Conservation (phyloP, 768 basidiomycete species). For the Mycena sanguinolenta region DNA sequence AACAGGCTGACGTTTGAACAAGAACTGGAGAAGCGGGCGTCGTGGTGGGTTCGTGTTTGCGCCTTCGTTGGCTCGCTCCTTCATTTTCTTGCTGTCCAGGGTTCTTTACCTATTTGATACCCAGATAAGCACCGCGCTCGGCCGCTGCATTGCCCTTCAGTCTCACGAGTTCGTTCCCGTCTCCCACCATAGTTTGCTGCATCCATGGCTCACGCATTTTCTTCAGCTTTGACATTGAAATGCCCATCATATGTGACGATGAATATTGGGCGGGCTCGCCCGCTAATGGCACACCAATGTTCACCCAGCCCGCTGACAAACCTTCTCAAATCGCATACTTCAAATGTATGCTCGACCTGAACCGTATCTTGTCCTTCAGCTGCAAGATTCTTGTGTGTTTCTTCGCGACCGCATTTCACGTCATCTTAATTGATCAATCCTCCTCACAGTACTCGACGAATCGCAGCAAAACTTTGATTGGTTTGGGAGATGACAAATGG, state of each 20-base stretch:
- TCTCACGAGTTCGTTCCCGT: slow-evolving; percentile 26
- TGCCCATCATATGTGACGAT: slow-evolving; percentile 48
- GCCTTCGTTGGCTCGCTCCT: neutral
- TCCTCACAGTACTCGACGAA: slow-evolving; percentile 72
- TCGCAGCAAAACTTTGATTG: slow-evolving; percentile 58
- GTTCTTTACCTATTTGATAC: slow-evolving; percentile 5
- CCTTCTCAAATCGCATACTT: slow-evolving; percentile 57
- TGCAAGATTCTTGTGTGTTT: slow-evolving; percentile 42
- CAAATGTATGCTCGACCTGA: slow-evolving; percentile 54
- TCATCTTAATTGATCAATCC: neutral
- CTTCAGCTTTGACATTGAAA: slow-evolving; percentile 63
- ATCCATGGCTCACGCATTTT: neutral
- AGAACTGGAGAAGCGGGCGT: slow-evolving; percentile 83
- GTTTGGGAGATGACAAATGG: slow-evolving; percentile 48
- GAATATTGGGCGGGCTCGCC: slow-evolving; percentile 18
- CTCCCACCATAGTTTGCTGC: neutral
- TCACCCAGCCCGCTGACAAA: slow-evolving; percentile 60
- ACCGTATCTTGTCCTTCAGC: slow-evolving; percentile 50
- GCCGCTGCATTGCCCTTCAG: slow-evolving; percentile 17
- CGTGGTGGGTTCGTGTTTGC: slow-evolving; percentile 55
- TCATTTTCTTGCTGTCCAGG: neutral
- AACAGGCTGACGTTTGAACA: slow-evolving; percentile 61
- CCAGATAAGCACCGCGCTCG: slow-evolving; percentile 21
- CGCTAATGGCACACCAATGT: slow-evolving; percentile 43
- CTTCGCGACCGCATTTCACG: no score